Conservation (phyloP, 164 flowering plant species). For the Stephania yunnanensis region DNA sequence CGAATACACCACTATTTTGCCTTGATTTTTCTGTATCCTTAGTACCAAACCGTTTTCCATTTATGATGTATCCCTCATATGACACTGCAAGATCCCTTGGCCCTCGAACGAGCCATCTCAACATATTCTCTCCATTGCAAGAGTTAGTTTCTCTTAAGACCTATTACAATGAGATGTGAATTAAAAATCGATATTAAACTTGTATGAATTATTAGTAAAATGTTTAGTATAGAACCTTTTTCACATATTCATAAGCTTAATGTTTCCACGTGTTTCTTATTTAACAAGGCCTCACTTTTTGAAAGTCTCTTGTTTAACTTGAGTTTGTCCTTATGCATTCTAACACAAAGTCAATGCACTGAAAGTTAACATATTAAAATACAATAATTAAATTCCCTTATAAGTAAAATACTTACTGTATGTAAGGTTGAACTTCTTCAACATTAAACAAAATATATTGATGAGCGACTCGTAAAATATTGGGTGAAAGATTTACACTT, state of each 20-base stretch:
- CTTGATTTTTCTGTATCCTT: not conserved
- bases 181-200: too few relatives aligned
- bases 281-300: not conserved
- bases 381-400: not conserved
- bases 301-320: not conserved
- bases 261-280: not conserved
- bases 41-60: not conserved
- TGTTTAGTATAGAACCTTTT: not conserved
- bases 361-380: not conserved
- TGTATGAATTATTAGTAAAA: not conserved
- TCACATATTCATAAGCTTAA: not conserved
- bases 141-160: too few relatives aligned
- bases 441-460: not conserved
- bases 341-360: not conserved
- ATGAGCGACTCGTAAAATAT: not conserved
- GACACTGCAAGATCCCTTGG: too few relatives aligned
- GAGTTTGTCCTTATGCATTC: not conserved
- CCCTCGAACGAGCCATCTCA: too few relatives aligned
- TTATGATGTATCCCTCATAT: too few relatives aligned
- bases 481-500: too few relatives aligned
- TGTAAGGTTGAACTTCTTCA: not conserved
- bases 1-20: not conserved
- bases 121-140: too few relatives aligned
- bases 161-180: too few relatives aligned
- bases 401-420: too few relatives aligned